These are phyloP conservation scores for Neonectria magnoliae DNA, from an alignment of 2,329 filamentous ascomycete genomes.

Conservation along the genomic window DNA sequence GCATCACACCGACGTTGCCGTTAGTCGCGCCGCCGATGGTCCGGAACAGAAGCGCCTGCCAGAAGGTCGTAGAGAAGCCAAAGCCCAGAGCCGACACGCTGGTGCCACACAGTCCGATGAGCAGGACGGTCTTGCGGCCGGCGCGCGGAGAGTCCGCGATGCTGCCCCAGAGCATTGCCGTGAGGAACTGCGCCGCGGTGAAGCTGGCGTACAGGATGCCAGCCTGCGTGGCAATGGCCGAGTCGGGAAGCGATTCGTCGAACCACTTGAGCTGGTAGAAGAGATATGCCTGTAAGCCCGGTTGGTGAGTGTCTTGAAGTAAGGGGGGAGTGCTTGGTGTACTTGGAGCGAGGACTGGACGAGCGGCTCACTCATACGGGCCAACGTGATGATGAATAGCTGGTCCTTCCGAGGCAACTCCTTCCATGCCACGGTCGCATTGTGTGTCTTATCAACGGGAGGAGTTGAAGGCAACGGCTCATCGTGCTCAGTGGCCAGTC, in stretches of 20 bases:
- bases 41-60: constrained; percentile 77
- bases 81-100: constrained; percentile 60
- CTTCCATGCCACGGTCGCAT: constrained; percentile 61
- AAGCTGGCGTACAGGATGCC: constrained; percentile 83
- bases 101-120: constrained; percentile 79
- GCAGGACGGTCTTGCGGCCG: constrained; percentile 80
- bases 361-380: constrained; percentile 83
- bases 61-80: constrained; percentile 71
- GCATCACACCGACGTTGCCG: constrained; percentile 77
- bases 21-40: constrained; percentile 77
- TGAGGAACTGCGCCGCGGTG: constrained; percentile 83
- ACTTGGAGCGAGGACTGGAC: constrained; percentile 77
- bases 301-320: background rate
- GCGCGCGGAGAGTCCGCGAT: constrained; percentile 70
- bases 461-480: constrained; percentile 13
- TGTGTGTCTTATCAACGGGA: constrained; percentile 11
- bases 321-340: constrained; percentile 9
- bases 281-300: constrained; percentile 71
- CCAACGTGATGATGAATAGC: constrained; percentile 79
- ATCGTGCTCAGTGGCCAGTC: constrained; percentile 11
- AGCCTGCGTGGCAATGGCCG: constrained; percentile 79
- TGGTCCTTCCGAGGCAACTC: constrained; percentile 82
- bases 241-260: constrained; percentile 60
- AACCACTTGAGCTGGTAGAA: constrained; percentile 92
- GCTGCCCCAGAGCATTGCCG: constrained; percentile 84